These are phyloP conservation scores for Botrytis elliptica DNA, from an alignment of 2,329 filamentous ascomycete species.

Conservation along the genomic window DNA sequence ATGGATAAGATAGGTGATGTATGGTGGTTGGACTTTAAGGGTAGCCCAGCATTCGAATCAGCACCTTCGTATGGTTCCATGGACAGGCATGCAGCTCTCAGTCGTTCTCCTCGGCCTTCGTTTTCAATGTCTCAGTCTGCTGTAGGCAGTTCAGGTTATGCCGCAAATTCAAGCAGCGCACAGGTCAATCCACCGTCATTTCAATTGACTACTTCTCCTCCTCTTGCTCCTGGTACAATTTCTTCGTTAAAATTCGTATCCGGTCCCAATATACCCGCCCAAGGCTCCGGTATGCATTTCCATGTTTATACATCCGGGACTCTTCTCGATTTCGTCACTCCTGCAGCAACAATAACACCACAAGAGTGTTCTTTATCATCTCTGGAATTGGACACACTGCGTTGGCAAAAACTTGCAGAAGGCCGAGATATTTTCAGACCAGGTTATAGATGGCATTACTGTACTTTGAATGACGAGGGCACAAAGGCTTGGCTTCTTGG, in stretches of 20 bases:
- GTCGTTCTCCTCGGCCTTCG: conserved; percentile 50
- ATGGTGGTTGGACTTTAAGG: conserved; percentile 96
- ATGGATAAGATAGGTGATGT: conserved; percentile 97
- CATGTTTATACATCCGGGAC: conserved; percentile 93
- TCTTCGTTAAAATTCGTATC: conserved; percentile 88
- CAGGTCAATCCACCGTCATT: conserved; percentile 66
- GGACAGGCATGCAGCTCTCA: conserved; percentile 41
- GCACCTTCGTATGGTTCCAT: conserved; percentile 57
- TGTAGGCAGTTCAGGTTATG: conserved; percentile 62
- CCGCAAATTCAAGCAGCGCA: conserved; percentile 65
- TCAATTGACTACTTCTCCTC: conserved; percentile 70
- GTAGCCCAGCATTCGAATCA: conserved; percentile 79
- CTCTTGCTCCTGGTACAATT: conserved; percentile 83
- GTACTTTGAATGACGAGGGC: conserved; percentile 90
- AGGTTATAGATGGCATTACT: conserved; percentile 98
- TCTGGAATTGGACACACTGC: conserved; percentile 78
- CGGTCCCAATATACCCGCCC: conserved; percentile 79
- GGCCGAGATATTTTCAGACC: conserved; percentile 89
- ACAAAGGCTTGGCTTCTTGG: conserved; percentile 98
- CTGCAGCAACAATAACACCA: conserved; percentile 79
- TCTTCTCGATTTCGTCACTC: conserved; percentile 90
- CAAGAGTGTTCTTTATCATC: conserved; percentile 89
- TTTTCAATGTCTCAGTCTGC: conserved; percentile 52
- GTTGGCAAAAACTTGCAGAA: conserved; percentile 94
- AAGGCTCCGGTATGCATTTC: conserved; percentile 90